Percentiles rank a stretch among this genome's conserved stretches.
These are phyloP conservation scores for Chlorencoelia australis DNA, from an alignment of 2,329 filamentous ascomycete species.

Conservation along the genomic window DNA sequence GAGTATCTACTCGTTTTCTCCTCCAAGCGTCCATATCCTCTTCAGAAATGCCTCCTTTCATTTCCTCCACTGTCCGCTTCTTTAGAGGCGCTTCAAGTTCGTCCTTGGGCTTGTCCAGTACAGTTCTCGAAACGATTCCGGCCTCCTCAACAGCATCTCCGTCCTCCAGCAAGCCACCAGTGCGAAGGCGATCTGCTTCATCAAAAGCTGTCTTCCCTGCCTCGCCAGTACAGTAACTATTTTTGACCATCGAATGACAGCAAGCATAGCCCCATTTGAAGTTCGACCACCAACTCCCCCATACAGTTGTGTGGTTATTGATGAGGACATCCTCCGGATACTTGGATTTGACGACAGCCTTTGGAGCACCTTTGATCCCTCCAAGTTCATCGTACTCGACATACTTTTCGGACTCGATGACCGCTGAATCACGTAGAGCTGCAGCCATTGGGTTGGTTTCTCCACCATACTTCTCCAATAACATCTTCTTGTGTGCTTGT, in stretches of 20 bases:
- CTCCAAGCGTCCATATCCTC: conserved; percentile 82
- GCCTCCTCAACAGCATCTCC: conserved; percentile 22
- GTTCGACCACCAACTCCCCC: conserved; percentile 95
- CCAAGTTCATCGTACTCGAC: conserved; percentile 92
- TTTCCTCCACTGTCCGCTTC: conserved; percentile 69
- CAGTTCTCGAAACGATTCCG: conserved; percentile 20
- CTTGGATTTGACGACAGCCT: conserved; percentile 71
- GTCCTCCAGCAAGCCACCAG: conserved; percentile 31
- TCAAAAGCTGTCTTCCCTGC: conserved; percentile 75
- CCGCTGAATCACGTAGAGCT: conserved; percentile 53
- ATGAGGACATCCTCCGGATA: conserved; percentile 79
- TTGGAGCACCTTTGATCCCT: conserved; percentile 76
- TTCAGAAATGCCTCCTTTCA: conserved; percentile 68
- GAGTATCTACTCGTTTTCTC: conserved; percentile 58
- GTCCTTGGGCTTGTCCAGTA: conserved; percentile 26
- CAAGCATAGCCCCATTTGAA: conserved; percentile 96
- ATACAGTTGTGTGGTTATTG: conserved; percentile 88
- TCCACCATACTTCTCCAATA: conserved; percentile 76
- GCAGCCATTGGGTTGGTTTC: conserved; percentile 50
- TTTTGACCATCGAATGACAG: conserved; percentile 88
- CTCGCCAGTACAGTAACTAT: conserved; percentile 94
- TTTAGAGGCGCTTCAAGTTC: conserved; percentile 32
- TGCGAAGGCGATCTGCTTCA: conserved; percentile 55
- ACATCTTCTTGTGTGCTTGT: conserved; percentile 54
- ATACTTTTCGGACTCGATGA: conserved; percentile 75